phyloP scores from a whole-genome alignment of 2,329 filamentous ascomycete genomes.

The Xylariaceae sp. region DNA sequence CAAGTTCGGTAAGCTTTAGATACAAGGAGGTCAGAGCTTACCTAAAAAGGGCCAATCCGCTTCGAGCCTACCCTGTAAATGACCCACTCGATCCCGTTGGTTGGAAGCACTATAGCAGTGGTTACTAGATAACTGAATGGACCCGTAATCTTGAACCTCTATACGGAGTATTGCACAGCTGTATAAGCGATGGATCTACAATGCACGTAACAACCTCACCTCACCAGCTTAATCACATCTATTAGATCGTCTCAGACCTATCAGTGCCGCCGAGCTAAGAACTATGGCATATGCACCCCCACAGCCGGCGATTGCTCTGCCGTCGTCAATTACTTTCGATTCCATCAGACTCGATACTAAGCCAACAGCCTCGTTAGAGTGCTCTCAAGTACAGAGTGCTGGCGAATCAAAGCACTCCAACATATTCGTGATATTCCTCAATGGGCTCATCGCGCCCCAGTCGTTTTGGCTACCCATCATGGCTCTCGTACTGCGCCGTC shows the following conservation, averaged over 20 bases:
- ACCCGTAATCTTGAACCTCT: too few species aligned
- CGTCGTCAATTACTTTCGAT: conserved; percentile 28
- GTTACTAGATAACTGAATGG: too few species aligned
- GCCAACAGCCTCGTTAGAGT: conserved; percentile 28
- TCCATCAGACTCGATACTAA: conserved; percentile 29
- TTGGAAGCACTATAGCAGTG: too few species aligned
- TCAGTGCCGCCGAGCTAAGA: neutral
- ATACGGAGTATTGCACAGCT: too few species aligned
- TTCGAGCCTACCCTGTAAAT: too few species aligned
- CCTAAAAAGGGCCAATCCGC: too few species aligned
- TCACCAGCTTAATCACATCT: neutral
- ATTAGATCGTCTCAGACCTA: neutral
- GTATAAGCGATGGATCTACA: too few species aligned
- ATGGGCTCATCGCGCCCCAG: conserved; percentile 38
- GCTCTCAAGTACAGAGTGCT: conserved; percentile 24
- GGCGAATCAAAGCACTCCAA: conserved; percentile 21
- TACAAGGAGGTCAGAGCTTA: too few species aligned
- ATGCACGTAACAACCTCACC: neutral
- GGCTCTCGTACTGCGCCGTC: conserved; percentile 24
- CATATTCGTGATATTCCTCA: conserved; percentile 37
- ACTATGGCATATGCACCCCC: conserved; percentile 24
- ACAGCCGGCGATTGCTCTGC: conserved; percentile 29
- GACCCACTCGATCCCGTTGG: too few species aligned
- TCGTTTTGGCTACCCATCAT: conserved; percentile 34
- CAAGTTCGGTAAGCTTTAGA: too few species aligned